Percentiles rank a stretch among this genome's conserved stretches.
Conservation (phyloP, 2,329 filamentous ascomycete species). For the Aureobasidium sp. region DNA sequence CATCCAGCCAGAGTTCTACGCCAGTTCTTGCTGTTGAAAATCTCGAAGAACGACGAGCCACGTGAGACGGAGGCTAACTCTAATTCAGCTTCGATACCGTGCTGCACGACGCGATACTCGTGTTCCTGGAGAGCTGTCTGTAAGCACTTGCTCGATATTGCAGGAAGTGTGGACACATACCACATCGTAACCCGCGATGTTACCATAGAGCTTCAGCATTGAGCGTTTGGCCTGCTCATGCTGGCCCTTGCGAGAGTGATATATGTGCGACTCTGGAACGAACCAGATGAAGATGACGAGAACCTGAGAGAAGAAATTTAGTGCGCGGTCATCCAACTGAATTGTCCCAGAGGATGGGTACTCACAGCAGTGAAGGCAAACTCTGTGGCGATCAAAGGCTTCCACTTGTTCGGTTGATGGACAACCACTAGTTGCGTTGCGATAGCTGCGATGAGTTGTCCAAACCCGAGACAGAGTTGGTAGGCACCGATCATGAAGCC, state of each 20-base stretch:
- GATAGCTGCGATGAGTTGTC: constrained; percentile 14
- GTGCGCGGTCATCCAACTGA: neutral
- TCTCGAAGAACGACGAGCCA: constrained; percentile 14
- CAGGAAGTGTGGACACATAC: neutral
- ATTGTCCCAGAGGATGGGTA: neutral
- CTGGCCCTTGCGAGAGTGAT: constrained; percentile 15
- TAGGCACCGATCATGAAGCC: constrained; percentile 16
- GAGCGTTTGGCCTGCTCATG: constrained; percentile 12
- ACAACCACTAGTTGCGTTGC: constrained; percentile 13
- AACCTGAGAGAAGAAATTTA: neutral
- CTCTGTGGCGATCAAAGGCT: constrained; percentile 14
- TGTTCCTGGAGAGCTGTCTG: constrained; percentile 4
- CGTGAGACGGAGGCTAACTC: constrained; percentile 8
- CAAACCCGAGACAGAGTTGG: constrained; percentile 15
- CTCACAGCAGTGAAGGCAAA: constrained; percentile 16
- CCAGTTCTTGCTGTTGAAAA: constrained; percentile 16
- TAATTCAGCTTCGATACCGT: constrained; percentile 15
- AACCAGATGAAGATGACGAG: constrained; percentile 14
- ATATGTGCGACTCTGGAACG: constrained; percentile 14
- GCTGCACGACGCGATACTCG: constrained; percentile 15
- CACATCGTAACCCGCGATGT: constrained; percentile 14
- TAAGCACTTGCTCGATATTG: neutral
- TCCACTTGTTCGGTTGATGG: constrained; percentile 14
- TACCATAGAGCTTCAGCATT: constrained; percentile 14
- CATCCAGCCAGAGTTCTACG: constrained; percentile 16